Evolutionary conservation across 2,329 filamentous ascomycete genomes (phyloP).

Genomic region (Blumeriella jaapii): DNA sequence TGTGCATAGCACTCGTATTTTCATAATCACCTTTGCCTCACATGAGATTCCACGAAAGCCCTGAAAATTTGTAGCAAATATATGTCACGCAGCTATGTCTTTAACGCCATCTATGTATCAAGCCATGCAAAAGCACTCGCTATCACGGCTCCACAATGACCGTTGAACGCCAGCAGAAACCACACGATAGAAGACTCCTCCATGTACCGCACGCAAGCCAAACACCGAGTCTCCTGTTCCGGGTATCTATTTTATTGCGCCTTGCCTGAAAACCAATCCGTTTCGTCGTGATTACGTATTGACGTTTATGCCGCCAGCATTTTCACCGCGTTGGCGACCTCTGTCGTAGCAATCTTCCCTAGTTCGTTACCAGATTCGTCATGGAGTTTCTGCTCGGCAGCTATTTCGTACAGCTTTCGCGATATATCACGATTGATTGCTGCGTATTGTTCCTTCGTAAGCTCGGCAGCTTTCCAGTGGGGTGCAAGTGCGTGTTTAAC

Average conservation of each 20-base stretch:
- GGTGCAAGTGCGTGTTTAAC: conserved; percentile 75
- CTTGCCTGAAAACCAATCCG: conserved; percentile 13
- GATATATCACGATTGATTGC: conserved; percentile 86
- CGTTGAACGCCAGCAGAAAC: conserved; percentile 4
- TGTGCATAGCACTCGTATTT: too few species aligned
- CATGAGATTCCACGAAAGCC: too few species aligned
- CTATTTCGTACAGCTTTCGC: conserved; percentile 70
- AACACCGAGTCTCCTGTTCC: conserved; percentile 8
- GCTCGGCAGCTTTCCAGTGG: conserved; percentile 59
- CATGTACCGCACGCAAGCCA: not conserved
- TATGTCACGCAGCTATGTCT: conserved; percentile 2
- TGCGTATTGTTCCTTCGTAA: conserved; percentile 84
- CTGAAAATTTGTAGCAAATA: too few species aligned
- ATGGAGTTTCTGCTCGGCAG: conserved; percentile 33
- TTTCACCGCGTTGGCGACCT: conserved; percentile 66
- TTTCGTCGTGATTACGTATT: conserved; percentile 10
- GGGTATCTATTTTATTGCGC: conserved; percentile 21
- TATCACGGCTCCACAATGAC: conserved; percentile 4
- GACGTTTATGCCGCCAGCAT: conserved; percentile 33
- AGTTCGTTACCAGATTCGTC: conserved; percentile 57
- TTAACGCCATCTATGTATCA: conserved; percentile 6
- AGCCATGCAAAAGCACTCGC: conserved; percentile 6
- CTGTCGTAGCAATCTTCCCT: conserved; percentile 64
- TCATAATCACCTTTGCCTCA: too few species aligned
- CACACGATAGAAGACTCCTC: conserved; percentile 3